Conservation (phyloP, 2,329 filamentous ascomycete species). For the Ceratocystis colombiana region DNA sequence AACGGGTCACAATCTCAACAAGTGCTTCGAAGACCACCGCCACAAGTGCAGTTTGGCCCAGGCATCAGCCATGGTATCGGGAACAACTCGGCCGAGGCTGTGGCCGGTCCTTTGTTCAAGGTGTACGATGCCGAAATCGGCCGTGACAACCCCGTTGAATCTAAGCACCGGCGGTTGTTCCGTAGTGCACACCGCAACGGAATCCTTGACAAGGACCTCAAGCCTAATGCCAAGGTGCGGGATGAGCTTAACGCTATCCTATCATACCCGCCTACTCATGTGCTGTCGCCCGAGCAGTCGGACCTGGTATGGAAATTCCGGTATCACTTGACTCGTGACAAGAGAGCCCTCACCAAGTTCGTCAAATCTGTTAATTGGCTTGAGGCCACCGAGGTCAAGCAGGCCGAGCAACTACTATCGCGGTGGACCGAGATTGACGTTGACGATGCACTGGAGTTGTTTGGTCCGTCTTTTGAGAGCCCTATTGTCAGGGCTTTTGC, state of each 20-base stretch:
- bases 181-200: slow-evolving; percentile 82
- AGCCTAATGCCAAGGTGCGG: slow-evolving; percentile 88
- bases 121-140: slow-evolving; percentile 92
- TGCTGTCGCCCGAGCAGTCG: slow-evolving; percentile 80
- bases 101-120: slow-evolving; percentile 57
- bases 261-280: slow-evolving; percentile 83
- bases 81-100: slow-evolving; percentile 22
- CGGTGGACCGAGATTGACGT: slow-evolving; percentile 97
- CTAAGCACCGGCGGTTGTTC: slow-evolving; percentile 84
- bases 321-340: slow-evolving; percentile 87
- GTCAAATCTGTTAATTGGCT: slow-evolving; percentile 96
- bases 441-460: slow-evolving; percentile 86
- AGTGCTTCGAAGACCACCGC: slow-evolving; percentile 65
- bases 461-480: slow-evolving; percentile 88
- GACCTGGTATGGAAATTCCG: slow-evolving; percentile 96
- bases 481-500: slow-evolving; percentile 82
- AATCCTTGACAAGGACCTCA: slow-evolving; percentile 88
- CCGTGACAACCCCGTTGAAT: slow-evolving; percentile 85
- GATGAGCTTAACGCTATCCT: slow-evolving; percentile 89
- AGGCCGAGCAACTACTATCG: slow-evolving; percentile 78
- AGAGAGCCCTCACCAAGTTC: slow-evolving; percentile 87
- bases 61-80: slow-evolving; percentile 55
- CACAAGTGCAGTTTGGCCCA: slow-evolving; percentile 80
- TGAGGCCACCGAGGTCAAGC: slow-evolving; percentile 71
- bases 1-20: slow-evolving; percentile 28